Evolutionary conservation across 2,329 filamentous ascomycete genomes (phyloP).

Genomic region (Calonectria hawksworthii): DNA sequence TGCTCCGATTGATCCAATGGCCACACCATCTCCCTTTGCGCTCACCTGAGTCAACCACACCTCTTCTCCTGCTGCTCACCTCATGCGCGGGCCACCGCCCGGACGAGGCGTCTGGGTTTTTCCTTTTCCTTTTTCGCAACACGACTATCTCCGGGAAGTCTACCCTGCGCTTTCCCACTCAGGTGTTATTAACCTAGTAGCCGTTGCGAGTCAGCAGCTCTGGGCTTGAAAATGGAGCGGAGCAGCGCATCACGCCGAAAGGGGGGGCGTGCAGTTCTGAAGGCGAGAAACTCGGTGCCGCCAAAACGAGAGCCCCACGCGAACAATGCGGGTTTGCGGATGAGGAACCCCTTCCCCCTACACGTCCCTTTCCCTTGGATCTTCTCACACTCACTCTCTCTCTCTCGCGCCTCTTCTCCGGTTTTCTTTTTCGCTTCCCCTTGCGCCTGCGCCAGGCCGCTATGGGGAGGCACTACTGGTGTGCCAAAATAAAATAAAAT

Average conservation of each 20-base stretch:
- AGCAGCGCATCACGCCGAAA: neutral
- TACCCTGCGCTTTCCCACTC: neutral
- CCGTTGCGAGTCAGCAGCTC: constrained; percentile 22
- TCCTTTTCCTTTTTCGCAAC: neutral
- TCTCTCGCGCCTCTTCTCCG: neutral
- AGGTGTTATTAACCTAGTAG: constrained; percentile 15
- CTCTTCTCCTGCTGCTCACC: neutral
- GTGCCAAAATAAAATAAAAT: neutral
- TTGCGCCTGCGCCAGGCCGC: constrained; percentile 8
- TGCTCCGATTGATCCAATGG: neutral
- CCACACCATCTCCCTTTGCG: neutral
- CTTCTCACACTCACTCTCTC: neutral
- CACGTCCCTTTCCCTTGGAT: neutral
- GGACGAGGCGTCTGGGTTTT: constrained; percentile 24
- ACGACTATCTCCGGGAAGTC: constrained; percentile 3
- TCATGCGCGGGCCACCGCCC: neutral
- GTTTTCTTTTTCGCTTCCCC: constrained; percentile 10
- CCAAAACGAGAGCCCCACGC: constrained; percentile 15
- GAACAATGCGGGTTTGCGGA: constrained; percentile 22
- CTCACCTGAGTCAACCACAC: constrained; percentile 20
- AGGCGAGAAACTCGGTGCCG: constrained; percentile 11
- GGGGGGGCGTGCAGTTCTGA: neutral
- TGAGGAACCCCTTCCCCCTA: neutral
- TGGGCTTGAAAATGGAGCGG: neutral
- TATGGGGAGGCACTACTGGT: neutral